Conservation (phyloP, 768 basidiomycete genomes). For the Leucosporidium creatinivorum region DNA sequence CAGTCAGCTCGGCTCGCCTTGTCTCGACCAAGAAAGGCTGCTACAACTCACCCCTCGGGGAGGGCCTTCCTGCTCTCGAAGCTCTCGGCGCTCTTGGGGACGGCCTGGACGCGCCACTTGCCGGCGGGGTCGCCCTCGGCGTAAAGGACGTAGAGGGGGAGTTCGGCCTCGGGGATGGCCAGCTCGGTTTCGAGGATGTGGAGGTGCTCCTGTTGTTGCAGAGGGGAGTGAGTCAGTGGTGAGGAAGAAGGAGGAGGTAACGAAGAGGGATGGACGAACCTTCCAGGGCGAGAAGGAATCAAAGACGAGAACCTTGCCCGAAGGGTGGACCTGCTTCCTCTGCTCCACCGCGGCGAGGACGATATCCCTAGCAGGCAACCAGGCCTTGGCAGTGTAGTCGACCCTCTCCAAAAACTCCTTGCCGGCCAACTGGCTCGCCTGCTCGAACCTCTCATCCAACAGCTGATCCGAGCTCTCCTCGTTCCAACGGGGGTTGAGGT, state of each 20-base stretch:
- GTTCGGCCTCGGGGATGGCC: conserved; percentile 46
- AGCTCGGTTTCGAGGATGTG: conserved; percentile 71
- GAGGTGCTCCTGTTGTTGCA: conserved; percentile 64
- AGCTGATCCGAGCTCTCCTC: conserved; percentile 58
- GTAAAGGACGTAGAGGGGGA: conserved; percentile 79
- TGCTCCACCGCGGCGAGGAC: conserved; percentile 55
- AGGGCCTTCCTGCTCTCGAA: conserved; percentile 87
- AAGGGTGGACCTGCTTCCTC: conserved; percentile 57
- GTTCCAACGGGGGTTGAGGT: conserved; percentile 90
- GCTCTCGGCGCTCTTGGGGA: conserved; percentile 69
- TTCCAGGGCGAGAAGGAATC: conserved; percentile 81
- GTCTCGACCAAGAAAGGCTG: too few relatives aligned
- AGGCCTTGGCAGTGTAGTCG: conserved; percentile 75
- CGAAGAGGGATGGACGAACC: conserved; percentile 44
- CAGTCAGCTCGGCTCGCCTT: not conserved
- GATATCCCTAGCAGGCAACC: conserved; percentile 83
- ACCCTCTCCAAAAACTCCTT: conserved; percentile 73
- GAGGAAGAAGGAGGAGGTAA: not conserved
- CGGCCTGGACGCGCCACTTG: conserved; percentile 86
- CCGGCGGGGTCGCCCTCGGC: conserved; percentile 54
- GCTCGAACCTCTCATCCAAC: conserved; percentile 71
- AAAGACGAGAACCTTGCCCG: conserved; percentile 71
- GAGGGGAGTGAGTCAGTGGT: conserved; percentile 2
- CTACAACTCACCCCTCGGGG: conserved; percentile 61
- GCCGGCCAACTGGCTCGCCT: conserved; percentile 75